These are phyloP conservation scores for Dactylorhiza incarnata DNA, from an alignment of 106 monocot genomes.

Conservation along the genomic window DNA sequence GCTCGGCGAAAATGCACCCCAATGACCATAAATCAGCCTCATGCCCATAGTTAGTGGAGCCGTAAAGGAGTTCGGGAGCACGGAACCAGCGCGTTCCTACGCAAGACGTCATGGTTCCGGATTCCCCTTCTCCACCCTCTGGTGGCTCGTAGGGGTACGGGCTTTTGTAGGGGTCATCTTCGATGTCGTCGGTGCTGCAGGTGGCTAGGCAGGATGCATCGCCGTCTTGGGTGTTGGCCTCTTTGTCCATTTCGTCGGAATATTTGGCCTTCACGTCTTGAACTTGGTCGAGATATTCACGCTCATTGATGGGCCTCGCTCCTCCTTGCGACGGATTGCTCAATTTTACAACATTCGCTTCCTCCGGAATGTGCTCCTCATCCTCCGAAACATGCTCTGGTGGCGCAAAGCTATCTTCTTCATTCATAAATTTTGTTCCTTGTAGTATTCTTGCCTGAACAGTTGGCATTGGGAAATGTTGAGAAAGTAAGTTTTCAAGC, in stretches of 20 bases:
- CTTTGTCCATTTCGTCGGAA: conserved; percentile 34
- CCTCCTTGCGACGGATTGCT: conserved; percentile 20
- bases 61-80: conserved; percentile 87
- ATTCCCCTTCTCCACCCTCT: conserved; percentile 27
- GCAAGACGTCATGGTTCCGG: conserved; percentile 58
- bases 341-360: neutral
- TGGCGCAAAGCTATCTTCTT: conserved; percentile 9
- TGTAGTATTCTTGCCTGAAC: conserved; percentile 64
- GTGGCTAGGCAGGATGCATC: conserved; percentile 84
- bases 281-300: conserved; percentile 43
- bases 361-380: conserved; percentile 20
- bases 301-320: conserved; percentile 20
- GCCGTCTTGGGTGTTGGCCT: conserved; percentile 44
- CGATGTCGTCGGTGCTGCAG: conserved; percentile 67
- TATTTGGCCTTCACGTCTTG: conserved; percentile 42
- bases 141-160: conserved; percentile 33
- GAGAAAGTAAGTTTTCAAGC: neutral
- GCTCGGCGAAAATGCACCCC: conserved; percentile 80
- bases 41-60: conserved; percentile 61
- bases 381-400: conserved; percentile 9
- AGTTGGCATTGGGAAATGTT: neutral
- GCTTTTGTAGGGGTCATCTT: conserved; percentile 51
- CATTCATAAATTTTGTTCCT: conserved; percentile 16
- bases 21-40: conserved; percentile 84
- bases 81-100: conserved; percentile 89